Base-by-base conservation (phyloP, 1,284 basidiomycete genomes). In the Thecaphora frezii region DNA sequence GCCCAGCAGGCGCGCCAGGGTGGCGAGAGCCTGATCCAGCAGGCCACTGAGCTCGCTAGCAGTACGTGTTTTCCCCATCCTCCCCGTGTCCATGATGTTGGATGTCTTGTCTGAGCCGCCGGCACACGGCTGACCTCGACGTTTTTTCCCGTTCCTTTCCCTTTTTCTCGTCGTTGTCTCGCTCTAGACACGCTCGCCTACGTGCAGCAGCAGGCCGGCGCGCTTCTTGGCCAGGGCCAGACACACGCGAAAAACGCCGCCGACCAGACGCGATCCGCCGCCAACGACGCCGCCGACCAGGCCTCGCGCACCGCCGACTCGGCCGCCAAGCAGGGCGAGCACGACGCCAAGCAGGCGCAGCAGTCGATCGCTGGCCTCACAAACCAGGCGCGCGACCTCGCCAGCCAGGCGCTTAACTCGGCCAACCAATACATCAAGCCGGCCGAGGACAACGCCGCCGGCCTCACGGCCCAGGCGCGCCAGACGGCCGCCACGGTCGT, bases 341-440 rank as follows among this genome's bases (percentile, higher is more conserved):
- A 69, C 49, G 42, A 52, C 16, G 59, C 66, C 48, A 55, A 69
- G 40, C 51, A 69, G 44, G 66, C 66, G 44, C 58, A 69, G 57
- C 62, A 69, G 66, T 58, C 62, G 22, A 53, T 67, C 26, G 44
- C 44, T 22, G 60, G 55, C 13, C 44, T 67, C 25, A 60, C 64
- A 52, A 64, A 69, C 54, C 67, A 69, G 46, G 67, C 63, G 8
- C 63, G 63, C 23, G 64, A 69, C 41, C 56, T 69, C 18, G 67
- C 67, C 37, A 50, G 59, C 7, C 54, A 66, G 58, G 66, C 64
- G 16, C 63, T 69, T 49, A 58, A 66, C 44, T 59, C 63, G 40
- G 67, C 67, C 58, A 66, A 69, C 60, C 50, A 58, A 47, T 69
- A 69, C 60, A 62, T 69, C 63, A 69, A 69, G 67, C 65, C 65